A percentile compares a stretch with the other conserved stretches of the same genome.
Conservation (phyloP, 345 rosid genomes). For the Melaleuca alternifolia region DNA sequence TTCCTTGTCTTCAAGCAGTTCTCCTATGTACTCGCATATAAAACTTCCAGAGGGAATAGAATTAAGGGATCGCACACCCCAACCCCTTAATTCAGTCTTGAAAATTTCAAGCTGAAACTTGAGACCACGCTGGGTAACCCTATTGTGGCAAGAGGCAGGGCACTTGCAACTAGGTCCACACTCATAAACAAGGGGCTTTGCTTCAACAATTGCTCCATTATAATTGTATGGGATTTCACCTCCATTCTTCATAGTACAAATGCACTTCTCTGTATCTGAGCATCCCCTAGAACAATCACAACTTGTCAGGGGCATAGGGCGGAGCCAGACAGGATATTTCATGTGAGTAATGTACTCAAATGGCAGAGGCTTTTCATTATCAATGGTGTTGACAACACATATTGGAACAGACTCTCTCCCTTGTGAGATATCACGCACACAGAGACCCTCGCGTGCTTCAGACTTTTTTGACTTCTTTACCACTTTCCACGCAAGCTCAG, state of each 20-base stretch:
- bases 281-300: constrained; percentile 54
- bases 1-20: constrained; percentile 66
- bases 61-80: constrained; percentile 82
- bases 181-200: constrained; percentile 57
- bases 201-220: constrained; percentile 63
- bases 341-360: constrained; percentile 45
- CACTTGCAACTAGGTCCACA: constrained; percentile 83
- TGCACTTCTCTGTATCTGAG: constrained; percentile 35
- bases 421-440: constrained; percentile 48
- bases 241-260: constrained; percentile 53
- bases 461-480: constrained; percentile 41
- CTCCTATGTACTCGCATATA: constrained; percentile 84
- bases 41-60: constrained; percentile 79
- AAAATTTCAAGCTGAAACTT: constrained; percentile 71
- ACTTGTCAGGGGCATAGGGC: constrained; percentile 30
- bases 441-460: constrained; percentile 47
- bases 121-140: constrained; percentile 71
- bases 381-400: constrained; percentile 60
- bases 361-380: constrained; percentile 56
- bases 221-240: constrained; percentile 75
- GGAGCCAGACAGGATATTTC: constrained; percentile 50
- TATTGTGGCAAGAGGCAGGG: constrained; percentile 60
- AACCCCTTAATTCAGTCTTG: constrained; percentile 70
- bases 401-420: constrained; percentile 62
- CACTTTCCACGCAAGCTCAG: constrained; percentile 77